These are phyloP conservation scores for Aspergillus sp. DNA, from an alignment of 2,329 filamentous ascomycete genomes.

Conservation along the genomic window DNA sequence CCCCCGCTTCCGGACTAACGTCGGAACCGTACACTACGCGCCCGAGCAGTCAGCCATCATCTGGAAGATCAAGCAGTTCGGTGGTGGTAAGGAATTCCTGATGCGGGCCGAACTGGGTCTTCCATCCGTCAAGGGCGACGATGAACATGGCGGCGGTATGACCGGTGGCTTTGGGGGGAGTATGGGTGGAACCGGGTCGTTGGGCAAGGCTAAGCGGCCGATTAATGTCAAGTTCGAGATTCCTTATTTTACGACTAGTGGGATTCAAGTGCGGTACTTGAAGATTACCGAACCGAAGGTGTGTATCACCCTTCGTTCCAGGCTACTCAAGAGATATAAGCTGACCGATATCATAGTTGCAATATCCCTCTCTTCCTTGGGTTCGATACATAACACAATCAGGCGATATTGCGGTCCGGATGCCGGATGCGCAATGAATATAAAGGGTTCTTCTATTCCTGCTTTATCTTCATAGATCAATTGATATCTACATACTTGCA, in stretches of 20 bases:
- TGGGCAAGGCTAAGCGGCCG: slow-evolving; percentile 81
- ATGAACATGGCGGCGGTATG: slow-evolving; percentile 94
- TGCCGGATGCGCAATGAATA: slow-evolving; percentile 69
- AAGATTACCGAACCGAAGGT: slow-evolving; percentile 99
- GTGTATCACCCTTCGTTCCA: slow-evolving; percentile 25
- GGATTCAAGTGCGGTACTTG: slow-evolving; percentile 94
- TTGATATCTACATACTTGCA: neutral
- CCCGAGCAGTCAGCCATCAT: slow-evolving; percentile 96
- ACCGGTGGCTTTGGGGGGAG: slow-evolving; percentile 94
- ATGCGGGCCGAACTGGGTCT: slow-evolving; percentile 96
- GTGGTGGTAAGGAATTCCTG: slow-evolving; percentile 94
- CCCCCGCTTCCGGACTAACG: slow-evolving; percentile 92
- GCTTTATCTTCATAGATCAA: too few relatives aligned
- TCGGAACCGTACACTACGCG: slow-evolving; percentile 93
- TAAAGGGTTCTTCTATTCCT: neutral
- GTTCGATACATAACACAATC: slow-evolving; percentile 98
- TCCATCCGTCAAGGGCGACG: slow-evolving; percentile 87
- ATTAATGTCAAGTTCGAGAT: slow-evolving; percentile 99
- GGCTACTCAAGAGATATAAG: neutral
- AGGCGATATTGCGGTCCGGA: slow-evolving; percentile 86
- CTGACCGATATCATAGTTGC: slow-evolving; percentile 55
- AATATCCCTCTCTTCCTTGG: slow-evolving; percentile 97
- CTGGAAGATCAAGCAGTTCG: slow-evolving; percentile 99
- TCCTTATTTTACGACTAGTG: slow-evolving; percentile 99
- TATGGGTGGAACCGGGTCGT: slow-evolving; percentile 79